Conservation (phyloP, 257 asterid genomes). For the Ilex aquifolium region DNA sequence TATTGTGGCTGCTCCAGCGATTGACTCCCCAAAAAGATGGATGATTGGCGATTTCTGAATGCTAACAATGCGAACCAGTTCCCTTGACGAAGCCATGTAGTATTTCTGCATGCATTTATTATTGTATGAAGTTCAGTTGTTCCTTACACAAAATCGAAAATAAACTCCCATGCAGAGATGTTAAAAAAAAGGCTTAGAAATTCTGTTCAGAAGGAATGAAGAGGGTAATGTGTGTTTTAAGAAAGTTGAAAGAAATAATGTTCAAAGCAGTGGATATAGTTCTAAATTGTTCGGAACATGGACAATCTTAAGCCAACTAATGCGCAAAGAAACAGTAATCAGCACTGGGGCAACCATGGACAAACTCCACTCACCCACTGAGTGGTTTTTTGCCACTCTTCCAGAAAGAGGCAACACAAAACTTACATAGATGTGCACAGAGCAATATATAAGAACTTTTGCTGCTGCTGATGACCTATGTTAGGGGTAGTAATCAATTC, state of each 20-base stretch:
- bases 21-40: constrained; percentile 91
- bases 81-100: constrained; percentile 99
- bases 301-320: background rate
- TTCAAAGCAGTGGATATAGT: background rate
- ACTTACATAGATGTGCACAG: no score
- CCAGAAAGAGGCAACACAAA: background rate
- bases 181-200: no score
- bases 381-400: background rate
- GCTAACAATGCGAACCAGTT: constrained; percentile 95
- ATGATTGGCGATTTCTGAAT: constrained; percentile 97
- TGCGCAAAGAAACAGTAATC: no score
- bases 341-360: background rate
- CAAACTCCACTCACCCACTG: background rate
- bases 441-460: no score
- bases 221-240: background rate
- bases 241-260: background rate
- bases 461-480: no score
- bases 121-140: background rate
- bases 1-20: constrained; percentile 96
- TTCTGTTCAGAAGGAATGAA: no score
- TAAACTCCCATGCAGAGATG: background rate
- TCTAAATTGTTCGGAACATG: background rate
- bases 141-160: background rate
- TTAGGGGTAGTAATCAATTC: no score
- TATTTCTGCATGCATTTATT: constrained; percentile 58